Conservation (phyloP, 495 filamentous ascomycete species). For the Podospora tetraspora region DNA sequence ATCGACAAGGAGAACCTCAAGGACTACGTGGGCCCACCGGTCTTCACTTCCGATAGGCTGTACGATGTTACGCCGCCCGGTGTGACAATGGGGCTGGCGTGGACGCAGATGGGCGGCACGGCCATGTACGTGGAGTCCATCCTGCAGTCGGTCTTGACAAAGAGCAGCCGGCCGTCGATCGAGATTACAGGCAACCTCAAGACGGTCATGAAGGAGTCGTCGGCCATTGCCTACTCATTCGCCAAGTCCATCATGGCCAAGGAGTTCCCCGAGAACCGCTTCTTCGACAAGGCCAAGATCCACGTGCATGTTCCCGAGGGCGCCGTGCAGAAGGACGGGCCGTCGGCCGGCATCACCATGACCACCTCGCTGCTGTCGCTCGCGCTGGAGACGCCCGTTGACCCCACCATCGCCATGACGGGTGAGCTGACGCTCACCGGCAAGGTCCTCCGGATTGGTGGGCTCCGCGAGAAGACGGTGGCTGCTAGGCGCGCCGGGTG, state of each 20-base stretch:
- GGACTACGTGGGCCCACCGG: slow-evolving; percentile 93
- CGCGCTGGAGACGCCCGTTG: slow-evolving; percentile 69
- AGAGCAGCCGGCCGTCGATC: slow-evolving; percentile 67
- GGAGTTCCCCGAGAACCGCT: slow-evolving; percentile 80
- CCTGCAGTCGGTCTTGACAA: slow-evolving; percentile 70
- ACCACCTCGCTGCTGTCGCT: slow-evolving; percentile 83
- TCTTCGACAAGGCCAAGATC: slow-evolving; percentile 93
- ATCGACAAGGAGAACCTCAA: slow-evolving; percentile 89
- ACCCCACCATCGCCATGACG: slow-evolving; percentile 94
- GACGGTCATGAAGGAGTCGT: slow-evolving; percentile 97
- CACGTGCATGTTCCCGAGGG: slow-evolving; percentile 98
- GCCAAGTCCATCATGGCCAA: slow-evolving; percentile 82
- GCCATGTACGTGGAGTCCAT: slow-evolving; percentile 98
- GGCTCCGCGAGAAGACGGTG: slow-evolving; percentile 97
- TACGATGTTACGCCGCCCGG: slow-evolving; percentile 95
- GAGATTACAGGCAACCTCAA: slow-evolving; percentile 93
- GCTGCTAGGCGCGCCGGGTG: slow-evolving; percentile 90
- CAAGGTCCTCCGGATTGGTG: slow-evolving; percentile 94
- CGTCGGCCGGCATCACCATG: slow-evolving; percentile 96
- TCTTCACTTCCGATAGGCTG: slow-evolving; percentile 92
- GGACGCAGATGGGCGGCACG: slow-evolving; percentile 96
- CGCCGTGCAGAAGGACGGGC: slow-evolving; percentile 93
- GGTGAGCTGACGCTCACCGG: slow-evolving; percentile 97
- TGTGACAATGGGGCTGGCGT: slow-evolving; percentile 97
- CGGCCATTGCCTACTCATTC: slow-evolving; percentile 90